Base-by-base conservation (phyloP, 768 basidiomycete genomes). In the Inosperma sp. region DNA sequence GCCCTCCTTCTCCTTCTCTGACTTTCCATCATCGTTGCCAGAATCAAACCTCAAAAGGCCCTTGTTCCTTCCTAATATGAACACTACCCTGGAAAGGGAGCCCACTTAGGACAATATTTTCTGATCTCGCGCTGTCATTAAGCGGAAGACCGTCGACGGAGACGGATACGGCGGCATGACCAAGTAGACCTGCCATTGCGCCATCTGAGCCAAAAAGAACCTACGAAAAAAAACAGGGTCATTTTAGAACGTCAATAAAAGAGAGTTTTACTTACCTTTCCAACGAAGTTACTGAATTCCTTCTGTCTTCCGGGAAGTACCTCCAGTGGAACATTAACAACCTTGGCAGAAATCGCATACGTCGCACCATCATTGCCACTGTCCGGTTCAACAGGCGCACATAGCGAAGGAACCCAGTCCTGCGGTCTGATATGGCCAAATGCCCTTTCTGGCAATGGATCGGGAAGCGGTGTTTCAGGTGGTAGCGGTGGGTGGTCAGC, bases 371-470 rank as follows among this genome's bases (percentile, higher is more conserved):
- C 85, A 16, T 78, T 76, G 13, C 67, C 76, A 43, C 71, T 77
- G 23, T 67, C 68, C 10, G 69, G 60, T 4, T 70, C 66, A n/a
- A 72, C 67, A 12, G 68, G 72, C 10, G 71, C 64, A 59, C 73
- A 74, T 14, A 62, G 55, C 0, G 77, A 66, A 27, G 66, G 58
- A 13, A 92, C 60, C 90, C 89, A 93, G 35, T 80, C 76, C 1
- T 80, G 77, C 0, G 88, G 87, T 12, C 76, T 69, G 40, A 93
- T 83, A 55, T 81, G 84, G 7, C 80, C 89, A 63, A 92, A 93
- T 1, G 89, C 89, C 16, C 72, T 71, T 25, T 78, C 75, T 3
- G 88, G 89, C 3, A 87, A 64, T 1, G 90, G 89, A 55, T 79
- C 71, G 0, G 86, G 82, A 2, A 83, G 71, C 1, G 81, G 76